These are phyloP conservation scores for Blastobotrys chiropterorum DNA, from an alignment of 805 yeast genomes.

Conservation along the genomic window DNA sequence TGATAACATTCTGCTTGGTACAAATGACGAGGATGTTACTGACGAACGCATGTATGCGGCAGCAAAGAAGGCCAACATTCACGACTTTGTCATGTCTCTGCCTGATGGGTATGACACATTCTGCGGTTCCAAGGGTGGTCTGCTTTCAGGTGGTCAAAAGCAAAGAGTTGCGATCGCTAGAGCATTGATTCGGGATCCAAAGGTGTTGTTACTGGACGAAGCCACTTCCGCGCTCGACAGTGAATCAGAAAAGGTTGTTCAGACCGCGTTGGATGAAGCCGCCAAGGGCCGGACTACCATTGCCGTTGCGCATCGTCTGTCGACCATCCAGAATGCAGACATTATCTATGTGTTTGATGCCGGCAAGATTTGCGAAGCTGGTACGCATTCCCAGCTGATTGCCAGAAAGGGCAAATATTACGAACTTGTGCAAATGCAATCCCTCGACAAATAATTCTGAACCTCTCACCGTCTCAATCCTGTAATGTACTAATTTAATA, in stretches of 20 bases:
- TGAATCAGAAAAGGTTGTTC: conserved; percentile 73
- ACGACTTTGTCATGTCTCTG: conserved; percentile 48
- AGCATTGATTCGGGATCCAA: conserved; percentile 61
- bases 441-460: conserved; percentile 22
- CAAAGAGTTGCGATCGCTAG: conserved; percentile 73
- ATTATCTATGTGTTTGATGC: conserved; percentile 52
- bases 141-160: conserved; percentile 69
- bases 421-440: conserved; percentile 35
- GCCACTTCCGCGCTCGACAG: conserved; percentile 60
- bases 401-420: conserved; percentile 32
- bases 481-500: neutral
- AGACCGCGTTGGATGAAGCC: conserved; percentile 59
- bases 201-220: conserved; percentile 60
- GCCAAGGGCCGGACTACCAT: conserved; percentile 69
- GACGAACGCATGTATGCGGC: conserved; percentile 43
- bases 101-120: conserved; percentile 56
- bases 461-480: neutral
- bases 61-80: conserved; percentile 48
- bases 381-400: conserved; percentile 45
- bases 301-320: conserved; percentile 80
- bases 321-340: conserved; percentile 58
- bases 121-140: conserved; percentile 50
- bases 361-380: conserved; percentile 58
- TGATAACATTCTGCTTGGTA: conserved; percentile 50
- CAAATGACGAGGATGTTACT: conserved; percentile 30